These are phyloP conservation scores for Salvia splendens DNA, from an alignment of 257 asterid genomes.

Conservation along the genomic window DNA sequence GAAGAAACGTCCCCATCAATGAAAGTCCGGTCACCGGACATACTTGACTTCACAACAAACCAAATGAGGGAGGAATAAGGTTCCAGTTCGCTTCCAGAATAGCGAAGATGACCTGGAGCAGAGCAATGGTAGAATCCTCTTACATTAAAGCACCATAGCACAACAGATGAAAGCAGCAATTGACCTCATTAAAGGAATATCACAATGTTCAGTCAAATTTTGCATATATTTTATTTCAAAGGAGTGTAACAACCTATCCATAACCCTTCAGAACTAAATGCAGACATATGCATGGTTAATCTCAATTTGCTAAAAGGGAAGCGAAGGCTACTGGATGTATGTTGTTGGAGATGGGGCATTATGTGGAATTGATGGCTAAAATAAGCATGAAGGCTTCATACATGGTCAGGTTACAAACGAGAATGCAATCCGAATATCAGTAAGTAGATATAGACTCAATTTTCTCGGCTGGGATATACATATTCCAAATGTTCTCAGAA, in stretches of 20 bases:
- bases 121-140: slow-evolving; percentile 25
- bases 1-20: slow-evolving; percentile 81
- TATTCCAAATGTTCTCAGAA: neutral
- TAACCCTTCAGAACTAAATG: slow-evolving; percentile 24
- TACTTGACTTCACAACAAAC: slow-evolving; percentile 47
- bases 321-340: neutral
- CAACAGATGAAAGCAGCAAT: slow-evolving; percentile 18
- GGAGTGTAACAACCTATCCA: neutral
- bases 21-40: slow-evolving; percentile 75
- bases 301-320: slow-evolving; percentile 2
- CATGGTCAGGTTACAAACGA: neutral
- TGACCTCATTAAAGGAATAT: slow-evolving; percentile 8
- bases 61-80: slow-evolving; percentile 39
- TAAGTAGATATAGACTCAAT: neutral
- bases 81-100: slow-evolving; percentile 38
- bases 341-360: neutral
- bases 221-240: slow-evolving; percentile 13
- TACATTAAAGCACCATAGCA: slow-evolving; percentile 26
- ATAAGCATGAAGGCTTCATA: slow-evolving; percentile 17
- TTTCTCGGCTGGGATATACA: neutral
- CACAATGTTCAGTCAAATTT: neutral
- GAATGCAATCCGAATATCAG: neutral
- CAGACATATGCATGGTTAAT: slow-evolving; percentile 7
- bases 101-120: slow-evolving; percentile 32
- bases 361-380: neutral